These are phyloP conservation scores for Oryza officinalis DNA, from an alignment of 176 grass and related monocot genomes.

Conservation along the genomic window DNA sequence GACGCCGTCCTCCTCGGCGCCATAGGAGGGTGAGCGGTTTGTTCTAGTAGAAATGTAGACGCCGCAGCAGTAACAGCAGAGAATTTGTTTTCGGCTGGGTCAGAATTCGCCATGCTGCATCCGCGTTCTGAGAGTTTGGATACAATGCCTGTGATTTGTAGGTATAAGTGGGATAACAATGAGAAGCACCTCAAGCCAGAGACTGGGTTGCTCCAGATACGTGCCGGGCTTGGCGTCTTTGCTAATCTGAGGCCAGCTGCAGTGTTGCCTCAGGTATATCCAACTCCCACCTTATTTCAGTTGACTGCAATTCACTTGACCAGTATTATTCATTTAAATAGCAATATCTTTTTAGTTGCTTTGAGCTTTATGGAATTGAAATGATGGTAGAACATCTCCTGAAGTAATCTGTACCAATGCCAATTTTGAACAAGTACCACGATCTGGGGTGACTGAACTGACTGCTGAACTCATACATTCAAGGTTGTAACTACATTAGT, in stretches of 20 bases:
- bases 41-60: background rate
- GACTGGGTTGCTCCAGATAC: constrained; percentile 81
- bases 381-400: background rate
- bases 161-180: constrained; percentile 96
- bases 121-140: background rate
- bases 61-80: background rate
- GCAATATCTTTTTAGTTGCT: background rate
- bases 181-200: constrained; percentile 96
- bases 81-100: background rate
- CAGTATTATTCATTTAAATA: background rate
- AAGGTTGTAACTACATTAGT: background rate
- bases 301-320: background rate
- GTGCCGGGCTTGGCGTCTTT: constrained; percentile 66
- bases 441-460: background rate
- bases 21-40: constrained; percentile 69
- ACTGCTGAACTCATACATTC: background rate
- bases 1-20: constrained; percentile 69
- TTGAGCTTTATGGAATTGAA: background rate
- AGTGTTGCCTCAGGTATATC: constrained; percentile 76
- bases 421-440: background rate
- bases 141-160: background rate
- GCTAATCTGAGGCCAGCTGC: constrained; percentile 84
- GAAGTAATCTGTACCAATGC: background rate
- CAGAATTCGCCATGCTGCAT: background rate
- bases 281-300: background rate